phyloP scores from a whole-genome alignment of 1,284 basidiomycete genomes.

The Cryptococcus hybrid region DNA sequence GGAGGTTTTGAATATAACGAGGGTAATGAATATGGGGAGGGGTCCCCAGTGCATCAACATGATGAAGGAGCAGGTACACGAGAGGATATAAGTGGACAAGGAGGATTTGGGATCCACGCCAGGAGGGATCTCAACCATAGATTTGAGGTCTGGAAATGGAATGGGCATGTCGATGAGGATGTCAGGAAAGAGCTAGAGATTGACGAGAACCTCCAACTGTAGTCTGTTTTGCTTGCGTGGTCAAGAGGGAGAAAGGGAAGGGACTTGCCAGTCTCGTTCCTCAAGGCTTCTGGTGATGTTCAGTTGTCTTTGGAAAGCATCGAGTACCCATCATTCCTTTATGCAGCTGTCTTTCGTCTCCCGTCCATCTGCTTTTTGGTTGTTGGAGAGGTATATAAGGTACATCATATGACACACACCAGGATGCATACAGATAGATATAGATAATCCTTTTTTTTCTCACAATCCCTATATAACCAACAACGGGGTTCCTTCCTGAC shows the following conservation, averaged over 20 bases:
- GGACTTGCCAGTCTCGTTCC: no score
- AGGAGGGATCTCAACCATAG: conserved; percentile 80
- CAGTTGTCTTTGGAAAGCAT: no score
- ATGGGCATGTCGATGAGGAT: conserved; percentile 27
- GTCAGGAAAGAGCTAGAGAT: conserved; percentile 13
- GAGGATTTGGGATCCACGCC: conserved; percentile 63
- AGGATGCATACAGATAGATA: conserved; percentile 19
- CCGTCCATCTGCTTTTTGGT: no score
- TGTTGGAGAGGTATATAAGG: no score
- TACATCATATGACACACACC: conserved; percentile 5
- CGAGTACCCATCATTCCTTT: no score
- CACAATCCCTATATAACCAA: not conserved
- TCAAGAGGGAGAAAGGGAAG: no score
- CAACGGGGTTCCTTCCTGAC: not conserved
- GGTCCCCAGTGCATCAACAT: not conserved
- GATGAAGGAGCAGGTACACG: not conserved
- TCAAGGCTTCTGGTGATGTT: no score
- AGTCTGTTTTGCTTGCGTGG: not conserved
- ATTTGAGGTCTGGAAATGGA: conserved; percentile 60
- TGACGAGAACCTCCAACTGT: conserved; percentile 17
- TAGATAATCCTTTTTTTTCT: not conserved
- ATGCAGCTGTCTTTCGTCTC: no score
- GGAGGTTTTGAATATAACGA: conserved; percentile 59
- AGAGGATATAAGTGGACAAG: conserved; percentile 26
- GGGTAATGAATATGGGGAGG: conserved; percentile 46